These are phyloP conservation scores for Alternaria gaisen DNA, from an alignment of 2,329 filamentous ascomycete species.

Conservation along the genomic window DNA sequence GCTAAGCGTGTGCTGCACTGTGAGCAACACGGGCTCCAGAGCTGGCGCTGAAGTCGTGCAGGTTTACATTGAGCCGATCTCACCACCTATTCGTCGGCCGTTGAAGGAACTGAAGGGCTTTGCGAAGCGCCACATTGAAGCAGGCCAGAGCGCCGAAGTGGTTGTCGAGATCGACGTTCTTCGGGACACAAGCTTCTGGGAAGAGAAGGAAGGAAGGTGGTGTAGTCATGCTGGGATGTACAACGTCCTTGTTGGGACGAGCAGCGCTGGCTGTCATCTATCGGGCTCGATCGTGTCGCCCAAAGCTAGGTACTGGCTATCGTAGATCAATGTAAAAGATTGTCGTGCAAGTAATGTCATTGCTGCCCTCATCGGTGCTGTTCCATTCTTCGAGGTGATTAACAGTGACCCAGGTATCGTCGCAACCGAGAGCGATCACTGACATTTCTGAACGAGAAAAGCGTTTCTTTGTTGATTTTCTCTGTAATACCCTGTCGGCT, in stretches of 20 bases:
- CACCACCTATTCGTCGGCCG: neutral
- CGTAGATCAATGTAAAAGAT: neutral
- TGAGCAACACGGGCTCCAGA: conserved; percentile 67
- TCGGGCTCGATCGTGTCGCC: neutral
- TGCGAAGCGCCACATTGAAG: neutral
- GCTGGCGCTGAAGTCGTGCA: conserved; percentile 63
- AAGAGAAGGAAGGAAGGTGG: neutral
- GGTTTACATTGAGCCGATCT: conserved; percentile 55
- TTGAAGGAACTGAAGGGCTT: neutral
- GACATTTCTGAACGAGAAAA: too few relatives aligned
- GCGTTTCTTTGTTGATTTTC: too few relatives aligned
- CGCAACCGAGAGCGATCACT: too few relatives aligned
- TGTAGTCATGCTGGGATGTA: neutral
- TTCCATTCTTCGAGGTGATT: too few relatives aligned
- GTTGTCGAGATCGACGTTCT: neutral
- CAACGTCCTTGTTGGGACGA: neutral
- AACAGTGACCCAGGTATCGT: too few relatives aligned
- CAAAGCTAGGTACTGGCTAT: neutral
- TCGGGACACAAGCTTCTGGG: neutral
- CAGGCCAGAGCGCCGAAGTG: neutral
- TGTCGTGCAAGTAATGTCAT: neutral
- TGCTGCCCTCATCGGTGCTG: too few relatives aligned
- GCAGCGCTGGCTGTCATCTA: neutral
- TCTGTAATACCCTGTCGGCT: too few relatives aligned
- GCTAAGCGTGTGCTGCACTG: conserved; percentile 56